These are phyloP conservation scores for Saturnispora diversa DNA, from an alignment of 805 yeast genomes.

Conservation along the genomic window DNA sequence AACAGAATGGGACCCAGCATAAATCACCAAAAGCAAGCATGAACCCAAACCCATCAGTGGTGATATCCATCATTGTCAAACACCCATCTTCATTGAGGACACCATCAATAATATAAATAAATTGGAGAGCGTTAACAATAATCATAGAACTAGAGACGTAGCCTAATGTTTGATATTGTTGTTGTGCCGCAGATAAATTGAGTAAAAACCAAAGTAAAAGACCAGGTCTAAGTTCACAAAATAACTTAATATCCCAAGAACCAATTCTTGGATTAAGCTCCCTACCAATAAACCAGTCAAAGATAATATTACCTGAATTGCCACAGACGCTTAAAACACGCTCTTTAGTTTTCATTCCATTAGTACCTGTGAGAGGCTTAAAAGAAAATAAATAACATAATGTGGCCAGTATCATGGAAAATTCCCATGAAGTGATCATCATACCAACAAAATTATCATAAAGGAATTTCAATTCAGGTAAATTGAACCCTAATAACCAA, in stretches of 20 bases:
- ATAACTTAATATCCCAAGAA: constrained; percentile 77
- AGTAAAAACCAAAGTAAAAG: constrained; percentile 77
- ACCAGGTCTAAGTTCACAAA: constrained; percentile 93
- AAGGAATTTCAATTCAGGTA: constrained; percentile 75
- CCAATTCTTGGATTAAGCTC: constrained; percentile 91
- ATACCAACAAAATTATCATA: constrained; percentile 62
- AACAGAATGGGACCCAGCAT: constrained; percentile 87
- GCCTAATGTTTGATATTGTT: constrained; percentile 50
- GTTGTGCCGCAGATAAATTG: constrained; percentile 72
- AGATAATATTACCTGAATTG: constrained; percentile 63
- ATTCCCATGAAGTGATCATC: constrained; percentile 52
- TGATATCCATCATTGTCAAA: constrained; percentile 89
- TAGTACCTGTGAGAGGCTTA: constrained; percentile 41
- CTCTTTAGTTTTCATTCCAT: constrained; percentile 51
- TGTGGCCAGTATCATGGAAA: constrained; percentile 54
- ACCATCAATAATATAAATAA: constrained; percentile 83
- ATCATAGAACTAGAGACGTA: constrained; percentile 62
- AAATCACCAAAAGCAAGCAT: constrained; percentile 95
- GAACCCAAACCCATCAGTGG: constrained; percentile 95
- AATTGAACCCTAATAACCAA: constrained; percentile 32
- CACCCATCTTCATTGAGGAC: constrained; percentile 86
- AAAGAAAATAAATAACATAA: constrained; percentile 65
- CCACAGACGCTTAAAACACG: constrained; percentile 80
- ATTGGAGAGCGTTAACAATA: constrained; percentile 61
- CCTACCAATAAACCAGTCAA: constrained; percentile 96